Conservation (phyloP, 2,329 filamentous ascomycete genomes). For the Aspergillus sojae region DNA sequence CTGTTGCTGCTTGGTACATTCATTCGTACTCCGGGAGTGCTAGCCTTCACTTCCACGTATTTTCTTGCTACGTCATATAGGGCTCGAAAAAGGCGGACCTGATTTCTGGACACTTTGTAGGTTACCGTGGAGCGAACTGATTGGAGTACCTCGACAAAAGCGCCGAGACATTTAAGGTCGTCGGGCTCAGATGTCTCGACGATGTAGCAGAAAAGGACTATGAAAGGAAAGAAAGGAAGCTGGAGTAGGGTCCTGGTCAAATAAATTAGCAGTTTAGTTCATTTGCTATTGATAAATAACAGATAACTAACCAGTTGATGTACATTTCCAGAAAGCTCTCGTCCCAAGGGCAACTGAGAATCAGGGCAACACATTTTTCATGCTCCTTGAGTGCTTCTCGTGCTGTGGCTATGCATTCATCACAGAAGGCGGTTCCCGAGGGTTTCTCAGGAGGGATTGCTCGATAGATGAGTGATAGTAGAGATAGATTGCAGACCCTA, state of each 20-base stretch:
- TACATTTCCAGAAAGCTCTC: slow-evolving; percentile 13
- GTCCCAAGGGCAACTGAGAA: slow-evolving; percentile 2
- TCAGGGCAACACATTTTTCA: slow-evolving; percentile 13
- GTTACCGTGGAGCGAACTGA: background rate
- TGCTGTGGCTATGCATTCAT: slow-evolving; percentile 14
- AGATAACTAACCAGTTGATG: slow-evolving; percentile 11
- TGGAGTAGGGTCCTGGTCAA: background rate
- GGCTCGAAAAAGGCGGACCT: slow-evolving; percentile 15
- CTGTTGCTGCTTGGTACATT: background rate
- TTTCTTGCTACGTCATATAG: slow-evolving; percentile 16
- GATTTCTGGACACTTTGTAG: slow-evolving; percentile 8
- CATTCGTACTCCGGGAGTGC: background rate
- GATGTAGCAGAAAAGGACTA: slow-evolving; percentile 19
- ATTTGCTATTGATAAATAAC: background rate
- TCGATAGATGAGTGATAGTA: slow-evolving; percentile 16
- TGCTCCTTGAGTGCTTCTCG: slow-evolving; percentile 11
- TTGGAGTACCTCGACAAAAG: slow-evolving; percentile 14
- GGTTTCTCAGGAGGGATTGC: slow-evolving; percentile 11
- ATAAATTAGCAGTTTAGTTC: background rate
- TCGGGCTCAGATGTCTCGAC: slow-evolving; percentile 16
- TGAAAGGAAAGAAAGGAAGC: slow-evolving; percentile 20
- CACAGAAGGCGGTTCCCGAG: slow-evolving; percentile 6
- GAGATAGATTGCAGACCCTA: slow-evolving; percentile 3
- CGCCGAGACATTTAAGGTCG: slow-evolving; percentile 13
- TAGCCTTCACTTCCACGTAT: slow-evolving; percentile 14